Evolutionary conservation across 225 moss, liverwort and hornwort genomes (phyloP).

Genomic region (Marchantia polymorpha): DNA sequence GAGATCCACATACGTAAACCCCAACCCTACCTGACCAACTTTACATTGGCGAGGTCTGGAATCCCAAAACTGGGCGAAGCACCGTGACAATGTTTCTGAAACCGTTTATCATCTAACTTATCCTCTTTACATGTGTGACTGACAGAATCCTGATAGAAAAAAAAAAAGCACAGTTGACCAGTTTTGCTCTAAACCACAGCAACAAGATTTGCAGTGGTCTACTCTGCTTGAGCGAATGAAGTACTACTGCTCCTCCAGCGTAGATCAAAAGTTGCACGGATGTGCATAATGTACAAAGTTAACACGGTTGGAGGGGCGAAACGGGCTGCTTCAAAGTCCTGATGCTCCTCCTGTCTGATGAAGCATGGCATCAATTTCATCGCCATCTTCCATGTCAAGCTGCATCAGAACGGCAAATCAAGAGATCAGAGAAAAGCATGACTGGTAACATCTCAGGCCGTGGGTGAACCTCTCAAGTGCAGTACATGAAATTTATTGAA

Average conservation of each 20-base stretch:
- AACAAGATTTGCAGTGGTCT: background rate
- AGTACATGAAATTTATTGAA: too few species aligned
- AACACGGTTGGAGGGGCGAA: conserved; percentile 12
- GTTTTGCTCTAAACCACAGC: conserved; percentile 5
- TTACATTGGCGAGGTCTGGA: conserved; percentile 4
- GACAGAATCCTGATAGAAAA: background rate
- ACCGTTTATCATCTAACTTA: background rate
- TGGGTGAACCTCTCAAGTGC: too few species aligned
- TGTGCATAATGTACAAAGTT: conserved; percentile 33
- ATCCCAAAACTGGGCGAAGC: conserved; percentile 1
- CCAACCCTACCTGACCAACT: conserved; percentile 1
- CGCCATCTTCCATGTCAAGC: conserved; percentile 87
- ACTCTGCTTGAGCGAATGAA: conserved; percentile 5
- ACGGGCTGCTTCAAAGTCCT: conserved; percentile 10
- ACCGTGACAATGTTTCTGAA: background rate
- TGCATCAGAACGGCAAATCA: conserved; percentile 20
- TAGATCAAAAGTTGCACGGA: conserved; percentile 21
- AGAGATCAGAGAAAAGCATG: background rate
- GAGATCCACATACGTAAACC: background rate
- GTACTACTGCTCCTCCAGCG: conserved; percentile 20
- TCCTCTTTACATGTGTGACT: conserved; percentile 16
- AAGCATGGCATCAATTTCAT: conserved; percentile 87
- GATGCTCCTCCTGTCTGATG: conserved; percentile 70
- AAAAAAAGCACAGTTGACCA: background rate
- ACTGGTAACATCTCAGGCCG: too few species aligned